These are phyloP conservation scores for Vigna mungo DNA, from an alignment of 306 rosid genomes.

Conservation along the genomic window DNA sequence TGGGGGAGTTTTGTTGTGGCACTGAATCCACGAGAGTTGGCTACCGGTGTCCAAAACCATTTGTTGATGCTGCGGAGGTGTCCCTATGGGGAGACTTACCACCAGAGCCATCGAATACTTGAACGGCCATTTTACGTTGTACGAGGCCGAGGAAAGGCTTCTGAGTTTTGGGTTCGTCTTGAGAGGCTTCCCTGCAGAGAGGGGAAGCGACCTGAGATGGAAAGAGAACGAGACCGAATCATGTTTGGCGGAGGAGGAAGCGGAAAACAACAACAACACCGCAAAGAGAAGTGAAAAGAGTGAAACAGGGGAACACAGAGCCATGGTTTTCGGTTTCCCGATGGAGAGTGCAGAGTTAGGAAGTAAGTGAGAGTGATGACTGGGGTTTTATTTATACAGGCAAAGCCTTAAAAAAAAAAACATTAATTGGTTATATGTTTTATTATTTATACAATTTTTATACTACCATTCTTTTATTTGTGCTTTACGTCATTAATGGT, in stretches of 20 bases:
- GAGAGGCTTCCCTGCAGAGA: not conserved
- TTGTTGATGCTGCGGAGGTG: slow-evolving; percentile 85
- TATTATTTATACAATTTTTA: too few species aligned
- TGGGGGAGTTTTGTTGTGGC: slow-evolving; percentile 58
- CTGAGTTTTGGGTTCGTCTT: slow-evolving; percentile 5
- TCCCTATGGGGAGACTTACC: slow-evolving; percentile 83
- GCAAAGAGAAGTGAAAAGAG: slow-evolving; percentile 28
- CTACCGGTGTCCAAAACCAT: slow-evolving; percentile 96
- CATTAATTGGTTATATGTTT: not conserved
- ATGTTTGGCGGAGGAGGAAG: slow-evolving; percentile 36
- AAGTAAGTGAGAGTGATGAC: not conserved
- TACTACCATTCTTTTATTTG: not conserved
- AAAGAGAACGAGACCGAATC: slow-evolving; percentile 53
- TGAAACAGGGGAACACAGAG: slow-evolving; percentile 43
- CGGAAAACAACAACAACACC: slow-evolving; percentile 26
- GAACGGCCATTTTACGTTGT: slow-evolving; percentile 58
- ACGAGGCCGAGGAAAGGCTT: slow-evolving; percentile 39
- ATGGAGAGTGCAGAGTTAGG: not conserved
- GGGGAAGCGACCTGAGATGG: slow-evolving; percentile 45
- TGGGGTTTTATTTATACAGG: slow-evolving; percentile 44
- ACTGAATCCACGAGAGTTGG: slow-evolving; percentile 96
- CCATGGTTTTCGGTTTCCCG: slow-evolving; percentile 33
- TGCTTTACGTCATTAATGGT: too few species aligned
- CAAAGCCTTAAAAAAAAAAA: not conserved
- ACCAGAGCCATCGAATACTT: slow-evolving; percentile 77